Base-by-base conservation (phyloP, 805 yeast species). In the Saturnispora sekii region DNA sequence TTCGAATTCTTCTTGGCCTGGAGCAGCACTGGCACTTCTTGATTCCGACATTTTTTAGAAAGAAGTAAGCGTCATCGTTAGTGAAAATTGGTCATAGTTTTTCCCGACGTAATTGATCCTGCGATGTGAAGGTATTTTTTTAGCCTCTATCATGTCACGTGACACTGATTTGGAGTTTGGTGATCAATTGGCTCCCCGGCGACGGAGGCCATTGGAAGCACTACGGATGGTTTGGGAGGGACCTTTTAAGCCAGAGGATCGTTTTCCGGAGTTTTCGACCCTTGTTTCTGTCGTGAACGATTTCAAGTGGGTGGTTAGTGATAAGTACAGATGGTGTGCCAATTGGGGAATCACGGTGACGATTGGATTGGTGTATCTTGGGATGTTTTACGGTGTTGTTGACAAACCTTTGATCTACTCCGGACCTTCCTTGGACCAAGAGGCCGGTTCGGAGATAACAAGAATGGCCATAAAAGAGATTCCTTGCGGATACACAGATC, bases 1-100 rank as follows among this genome's bases (percentile, higher is more conserved):
- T 53, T 76, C 81, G 69, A 74, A 76, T 61, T 82, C 89, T 53
- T 76, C 81, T 47, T 77, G 78, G 40, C 69, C 66, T 35, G 83
- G 83, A 10, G 79, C 70, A 14, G 51, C 41, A 21, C 57, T 46
- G 15, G 36, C 47, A 18, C 50, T 21, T 43, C 52, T 43, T 6
- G 44, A 35, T 30, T 43, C 49, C 30, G 35, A 6, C 33, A 31
- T 41, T 12, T n/a, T n/a, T n/a, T 11, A 5, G 14, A 32, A 21
- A 26, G 26, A 21, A 21, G 7, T 21, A 21, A 6, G 26, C 6
- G 21, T 15, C 29, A 12, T 10, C 33, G 10, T 10, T 3, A 26
- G 17, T 35, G 28, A 26, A 16, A 41, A 41, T 41, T 33, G 17
- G 44, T 41, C 44, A 41, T 41, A 34, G 18, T 35, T 34, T 32